Evolutionary conservation across 2,329 filamentous ascomycete genomes (phyloP).

Genomic region (Aureobasidium musti): DNA sequence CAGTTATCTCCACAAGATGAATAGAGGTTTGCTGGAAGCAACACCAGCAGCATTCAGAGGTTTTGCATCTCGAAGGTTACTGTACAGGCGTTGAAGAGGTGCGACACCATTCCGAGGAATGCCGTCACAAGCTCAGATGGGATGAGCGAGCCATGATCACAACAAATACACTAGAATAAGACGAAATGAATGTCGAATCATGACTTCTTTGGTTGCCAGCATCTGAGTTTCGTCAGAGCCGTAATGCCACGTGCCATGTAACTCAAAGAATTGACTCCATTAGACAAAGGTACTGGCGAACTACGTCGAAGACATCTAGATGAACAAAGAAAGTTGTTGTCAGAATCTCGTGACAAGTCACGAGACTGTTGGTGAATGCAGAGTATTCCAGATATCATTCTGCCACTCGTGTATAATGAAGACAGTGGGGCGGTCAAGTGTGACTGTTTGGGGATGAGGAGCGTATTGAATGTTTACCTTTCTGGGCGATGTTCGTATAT

Average conservation of each 20-base stretch:
- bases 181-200: background rate
- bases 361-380: background rate
- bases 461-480: background rate
- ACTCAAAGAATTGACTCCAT: background rate
- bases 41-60: background rate
- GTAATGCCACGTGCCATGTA: conserved; percentile 13
- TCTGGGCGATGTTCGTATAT: background rate
- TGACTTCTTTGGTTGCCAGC: background rate
- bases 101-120: background rate
- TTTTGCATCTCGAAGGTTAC: too few relatives aligned
- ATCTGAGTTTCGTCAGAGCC: conserved; percentile 1
- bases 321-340: background rate
- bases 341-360: background rate
- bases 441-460: too few relatives aligned
- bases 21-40: background rate
- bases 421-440: background rate
- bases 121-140: too few relatives aligned
- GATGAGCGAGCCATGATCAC: too few relatives aligned
- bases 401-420: background rate
- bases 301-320: background rate
- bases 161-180: too few relatives aligned
- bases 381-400: background rate
- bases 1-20: background rate
- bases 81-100: background rate
- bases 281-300: background rate